Conservation (phyloP, 371 early-diverging fungal species). For the Mucor piriformis region DNA sequence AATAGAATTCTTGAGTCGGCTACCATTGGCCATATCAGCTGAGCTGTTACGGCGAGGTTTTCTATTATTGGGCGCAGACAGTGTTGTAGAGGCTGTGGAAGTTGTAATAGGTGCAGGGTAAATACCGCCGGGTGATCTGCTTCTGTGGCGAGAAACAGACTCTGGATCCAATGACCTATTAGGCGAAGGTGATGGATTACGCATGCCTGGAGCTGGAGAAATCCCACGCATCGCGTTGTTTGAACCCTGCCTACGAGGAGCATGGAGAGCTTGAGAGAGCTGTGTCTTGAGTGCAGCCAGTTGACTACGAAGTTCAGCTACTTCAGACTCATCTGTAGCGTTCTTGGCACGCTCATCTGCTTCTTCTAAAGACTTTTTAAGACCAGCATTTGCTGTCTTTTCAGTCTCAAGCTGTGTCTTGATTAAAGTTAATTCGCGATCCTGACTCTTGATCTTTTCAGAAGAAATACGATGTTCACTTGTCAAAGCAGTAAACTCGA, state of each 20-base stretch:
- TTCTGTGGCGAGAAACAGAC: constrained; percentile 19
- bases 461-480: constrained; percentile 47
- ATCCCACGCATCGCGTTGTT: constrained; percentile 25
- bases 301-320: constrained; percentile 51
- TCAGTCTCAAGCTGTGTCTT: constrained; percentile 61
- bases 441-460: constrained; percentile 66
- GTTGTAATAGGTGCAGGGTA: neutral
- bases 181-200: constrained; percentile 42
- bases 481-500: constrained; percentile 47
- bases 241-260: constrained; percentile 42
- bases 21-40: constrained; percentile 34
- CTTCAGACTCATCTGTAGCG: constrained; percentile 44
- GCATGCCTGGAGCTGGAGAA: constrained; percentile 37
- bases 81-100: neutral
- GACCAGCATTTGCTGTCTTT: constrained; percentile 68
- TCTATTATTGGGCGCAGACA: neutral
- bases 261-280: constrained; percentile 43
- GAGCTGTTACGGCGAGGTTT: constrained; percentile 49
- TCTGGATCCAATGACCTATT: constrained; percentile 26
- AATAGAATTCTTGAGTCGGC: constrained; percentile 41
- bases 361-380: constrained; percentile 53
- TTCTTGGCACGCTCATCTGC: constrained; percentile 38
- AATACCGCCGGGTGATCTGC: constrained; percentile 15
- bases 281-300: constrained; percentile 54
- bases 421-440: constrained; percentile 64